These are phyloP conservation scores for Lenwebbia sp. DNA, from an alignment of 345 rosid genomes.

Conservation along the genomic window DNA sequence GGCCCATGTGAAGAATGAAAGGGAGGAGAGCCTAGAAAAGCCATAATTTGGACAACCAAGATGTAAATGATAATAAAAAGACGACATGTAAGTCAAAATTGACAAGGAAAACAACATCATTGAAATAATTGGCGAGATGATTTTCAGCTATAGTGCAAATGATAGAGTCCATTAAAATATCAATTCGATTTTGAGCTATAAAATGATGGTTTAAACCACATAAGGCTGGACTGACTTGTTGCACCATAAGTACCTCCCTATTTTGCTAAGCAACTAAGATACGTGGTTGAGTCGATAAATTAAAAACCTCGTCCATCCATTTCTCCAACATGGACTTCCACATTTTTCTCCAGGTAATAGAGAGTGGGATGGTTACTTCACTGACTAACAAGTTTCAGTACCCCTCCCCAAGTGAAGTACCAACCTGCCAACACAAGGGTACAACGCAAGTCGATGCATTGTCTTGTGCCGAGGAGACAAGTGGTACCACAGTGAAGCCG, in stretches of 20 bases:
- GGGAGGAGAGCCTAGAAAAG: neutral
- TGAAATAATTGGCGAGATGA: neutral
- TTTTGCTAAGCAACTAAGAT: neutral
- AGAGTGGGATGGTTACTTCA: neutral
- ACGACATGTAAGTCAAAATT: neutral
- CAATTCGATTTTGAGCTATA: neutral
- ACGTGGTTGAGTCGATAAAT: neutral
- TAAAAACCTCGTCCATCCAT: neutral
- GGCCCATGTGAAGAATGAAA: neutral
- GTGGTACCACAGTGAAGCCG: neutral
- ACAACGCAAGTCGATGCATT: neutral
- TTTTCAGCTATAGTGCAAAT: neutral
- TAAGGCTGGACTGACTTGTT: neutral
- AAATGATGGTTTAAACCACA: neutral
- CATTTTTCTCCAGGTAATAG: neutral
- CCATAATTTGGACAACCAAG: neutral
- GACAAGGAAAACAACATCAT: neutral
- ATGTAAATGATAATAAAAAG: neutral
- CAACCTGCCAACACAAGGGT: neutral
- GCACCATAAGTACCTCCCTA: neutral
- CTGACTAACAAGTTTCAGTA: neutral
- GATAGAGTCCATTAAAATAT: neutral
- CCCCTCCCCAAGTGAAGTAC: neutral
- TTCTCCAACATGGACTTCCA: neutral
- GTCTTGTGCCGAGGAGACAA: neutral